Conservation (phyloP, 1,139 yeast species). For the Candida sanyaensis region DNA sequence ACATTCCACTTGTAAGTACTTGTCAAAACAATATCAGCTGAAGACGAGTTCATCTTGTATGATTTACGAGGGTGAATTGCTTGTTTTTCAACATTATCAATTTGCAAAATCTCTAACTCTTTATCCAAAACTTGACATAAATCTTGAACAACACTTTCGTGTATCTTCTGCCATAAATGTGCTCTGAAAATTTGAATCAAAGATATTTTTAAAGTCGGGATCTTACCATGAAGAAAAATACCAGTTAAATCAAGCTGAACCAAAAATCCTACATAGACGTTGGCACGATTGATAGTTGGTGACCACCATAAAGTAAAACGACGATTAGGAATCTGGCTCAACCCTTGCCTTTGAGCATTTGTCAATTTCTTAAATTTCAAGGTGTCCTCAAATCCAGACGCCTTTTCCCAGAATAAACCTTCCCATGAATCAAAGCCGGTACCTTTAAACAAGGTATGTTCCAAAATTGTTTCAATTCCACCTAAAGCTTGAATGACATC, state of each 20-base stretch:
- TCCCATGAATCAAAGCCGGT: slow-evolving; percentile 99
- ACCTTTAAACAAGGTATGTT: slow-evolving; percentile 92
- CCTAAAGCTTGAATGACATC: slow-evolving; percentile 98
- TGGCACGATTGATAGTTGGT: slow-evolving; percentile 97
- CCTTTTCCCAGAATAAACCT: slow-evolving; percentile 97
- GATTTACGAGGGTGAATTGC: slow-evolving; percentile 97
- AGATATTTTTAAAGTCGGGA: slow-evolving; percentile 94
- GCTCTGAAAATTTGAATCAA: slow-evolving; percentile 96
- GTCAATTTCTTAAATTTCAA: slow-evolving; percentile 92
- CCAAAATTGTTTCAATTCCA: slow-evolving; percentile 94
- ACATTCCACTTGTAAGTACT: slow-evolving; percentile 85
- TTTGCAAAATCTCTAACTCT: slow-evolving; percentile 79
- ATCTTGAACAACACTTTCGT: slow-evolving; percentile 93
- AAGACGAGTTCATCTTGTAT: slow-evolving; percentile 93
- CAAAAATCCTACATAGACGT: slow-evolving; percentile 95
- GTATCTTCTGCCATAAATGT: slow-evolving; percentile 98
- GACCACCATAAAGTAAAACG: slow-evolving; percentile 99
- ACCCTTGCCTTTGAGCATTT: slow-evolving; percentile 96
- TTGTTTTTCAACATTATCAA: slow-evolving; percentile 86
- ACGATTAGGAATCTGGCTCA: slow-evolving; percentile 96
- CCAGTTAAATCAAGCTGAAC: slow-evolving; percentile 97
- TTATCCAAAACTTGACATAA: slow-evolving; percentile 89
- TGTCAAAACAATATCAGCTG: slow-evolving; percentile 84
- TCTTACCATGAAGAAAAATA: slow-evolving; percentile 94
- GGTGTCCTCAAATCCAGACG: slow-evolving; percentile 95